These are phyloP conservation scores for Kodamaea kakaduensis DNA, from an alignment of 805 yeast species.

Conservation along the genomic window DNA sequence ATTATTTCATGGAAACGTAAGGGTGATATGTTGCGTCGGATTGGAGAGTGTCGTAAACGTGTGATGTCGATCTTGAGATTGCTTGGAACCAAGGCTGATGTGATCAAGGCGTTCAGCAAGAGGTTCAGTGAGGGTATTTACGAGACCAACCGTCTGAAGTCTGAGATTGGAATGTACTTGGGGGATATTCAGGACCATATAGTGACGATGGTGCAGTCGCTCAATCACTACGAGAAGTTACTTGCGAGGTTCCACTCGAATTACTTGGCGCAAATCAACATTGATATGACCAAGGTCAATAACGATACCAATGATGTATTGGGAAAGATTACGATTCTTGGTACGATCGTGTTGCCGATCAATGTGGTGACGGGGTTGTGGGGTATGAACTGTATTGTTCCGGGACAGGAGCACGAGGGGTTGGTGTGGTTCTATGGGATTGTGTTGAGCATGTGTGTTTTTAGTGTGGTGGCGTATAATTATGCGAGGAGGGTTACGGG, in stretches of 20 bases:
- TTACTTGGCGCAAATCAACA: constrained; percentile 92
- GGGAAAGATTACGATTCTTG: constrained; percentile 88
- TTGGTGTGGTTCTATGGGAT: constrained; percentile 42
- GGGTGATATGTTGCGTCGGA: constrained; percentile 91
- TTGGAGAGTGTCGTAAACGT: constrained; percentile 91
- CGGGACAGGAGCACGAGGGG: constrained; percentile 65
- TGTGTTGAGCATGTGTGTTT: constrained; percentile 29
- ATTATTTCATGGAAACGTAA: constrained; percentile 72
- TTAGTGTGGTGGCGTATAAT: constrained; percentile 36
- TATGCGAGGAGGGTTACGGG: constrained; percentile 41
- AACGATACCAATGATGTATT: constrained; percentile 95
- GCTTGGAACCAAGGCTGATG: constrained; percentile 92
- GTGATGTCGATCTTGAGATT: constrained; percentile 87
- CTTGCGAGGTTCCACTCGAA: constrained; percentile 94
- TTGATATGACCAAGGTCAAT: constrained; percentile 95
- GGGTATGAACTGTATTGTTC: constrained; percentile 98
- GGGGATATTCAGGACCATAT: constrained; percentile 98
- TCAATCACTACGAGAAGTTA: constrained; percentile 91
- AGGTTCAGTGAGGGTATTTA: constrained; percentile 66
- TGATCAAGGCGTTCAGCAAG: constrained; percentile 92
- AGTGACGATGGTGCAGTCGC: constrained; percentile 92
- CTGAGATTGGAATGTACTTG: constrained; percentile 86
- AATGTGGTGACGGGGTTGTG: constrained; percentile 94
- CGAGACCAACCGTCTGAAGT: constrained; percentile 13
- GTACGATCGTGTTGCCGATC: constrained; percentile 93